Evolutionary conservation across 2,329 filamentous ascomycete genomes (phyloP), one percentile per base, ranked within the genome.

Genomic region (Aureobasidium sp.): DNA sequence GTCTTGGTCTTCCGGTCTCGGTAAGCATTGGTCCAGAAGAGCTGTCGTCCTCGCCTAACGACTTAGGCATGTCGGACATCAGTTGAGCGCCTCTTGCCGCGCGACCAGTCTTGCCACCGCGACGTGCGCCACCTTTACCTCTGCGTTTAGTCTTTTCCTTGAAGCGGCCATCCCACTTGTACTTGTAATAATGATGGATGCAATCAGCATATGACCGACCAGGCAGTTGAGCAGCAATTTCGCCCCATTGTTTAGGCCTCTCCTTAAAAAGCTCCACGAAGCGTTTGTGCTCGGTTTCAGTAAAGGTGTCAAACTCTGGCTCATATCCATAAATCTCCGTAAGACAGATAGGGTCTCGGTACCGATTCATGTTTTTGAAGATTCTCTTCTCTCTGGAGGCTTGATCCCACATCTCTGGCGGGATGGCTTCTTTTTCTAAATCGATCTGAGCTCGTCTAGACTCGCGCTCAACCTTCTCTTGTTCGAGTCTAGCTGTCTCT

Each of bases 181-280:
- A 89, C 65, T 89, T 80, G 73, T 94, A 94, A 74, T 94, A 94
- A 73, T 92, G 91, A 70, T 91, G 87, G 67, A 94, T 94, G 73
- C 88, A 91, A 51, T 89, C 84, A 66, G 88, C 87, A 73, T 90
- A 91, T 68, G 89, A 86, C 27, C 89, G 84, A 34, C 82, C 80
- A 0, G 83, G 82, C 6, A 93, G 76, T 27, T 81, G 80, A 63
- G 88, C 84, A 5, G 89, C 87, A 63, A 94, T 86, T 68, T 84
- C 86, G 62, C 88, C 88, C 88, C 89, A 94, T 70, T 91, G 89
- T 79, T 94, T 94, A 0, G 89, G 88, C 63, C 83, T 84, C 64
- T 90, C 87, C 56, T 89, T 80, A 69, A 91, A 93, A 12, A 84
- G 82, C 67, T 87, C 86, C 67, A 91, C 87, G 70, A 94, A 91